A percentile compares a stretch with the other conserved stretches of the same genome.
phyloP scores from a whole-genome alignment of 2,329 filamentous ascomycete species.

The Cladosporium sp. region DNA sequence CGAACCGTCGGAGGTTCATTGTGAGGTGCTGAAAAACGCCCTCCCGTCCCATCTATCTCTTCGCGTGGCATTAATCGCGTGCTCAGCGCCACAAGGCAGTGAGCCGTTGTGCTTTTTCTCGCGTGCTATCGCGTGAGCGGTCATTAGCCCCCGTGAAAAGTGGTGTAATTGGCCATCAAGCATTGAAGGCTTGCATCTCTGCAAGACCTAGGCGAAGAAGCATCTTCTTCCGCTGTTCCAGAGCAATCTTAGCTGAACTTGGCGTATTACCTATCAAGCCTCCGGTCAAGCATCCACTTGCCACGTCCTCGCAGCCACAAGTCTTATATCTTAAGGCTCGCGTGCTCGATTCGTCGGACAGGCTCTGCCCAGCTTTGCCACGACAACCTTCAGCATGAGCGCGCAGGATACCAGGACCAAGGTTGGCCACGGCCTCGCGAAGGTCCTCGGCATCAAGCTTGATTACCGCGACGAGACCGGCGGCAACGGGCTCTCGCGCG shows the following conservation, averaged over 20 bases:
- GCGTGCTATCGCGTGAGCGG: slow-evolving; percentile 2
- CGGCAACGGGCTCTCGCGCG: slow-evolving; percentile 58
- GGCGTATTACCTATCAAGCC: neutral
- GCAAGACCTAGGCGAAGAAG: slow-evolving; percentile 6
- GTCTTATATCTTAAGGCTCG: slow-evolving; percentile 8
- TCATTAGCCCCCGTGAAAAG: too few species aligned
- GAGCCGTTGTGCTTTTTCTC: neutral
- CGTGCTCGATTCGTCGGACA: neutral
- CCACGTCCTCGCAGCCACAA: too few species aligned
- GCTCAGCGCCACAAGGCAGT: neutral
- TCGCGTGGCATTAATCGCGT: slow-evolving; percentile 2
- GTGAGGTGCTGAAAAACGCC: too few species aligned
- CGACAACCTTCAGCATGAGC: slow-evolving; percentile 22
- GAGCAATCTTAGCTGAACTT: slow-evolving; percentile 12
- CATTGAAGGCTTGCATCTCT: slow-evolving; percentile 1
- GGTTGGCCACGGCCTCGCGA: slow-evolving; percentile 70
- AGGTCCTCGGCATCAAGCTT: slow-evolving; percentile 76
- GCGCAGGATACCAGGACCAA: slow-evolving; percentile 43
- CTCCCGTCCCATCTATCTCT: neutral
- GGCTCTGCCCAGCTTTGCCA: slow-evolving; percentile 5
- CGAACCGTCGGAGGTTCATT: neutral
- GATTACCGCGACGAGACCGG: slow-evolving; percentile 59
- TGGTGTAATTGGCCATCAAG: slow-evolving; percentile 1
- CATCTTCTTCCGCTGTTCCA: slow-evolving; percentile 1
- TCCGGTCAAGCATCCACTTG: too few species aligned